These are phyloP conservation scores for Sambucus nigra DNA, from an alignment of 129 eudicot species.

Conservation along the genomic window DNA sequence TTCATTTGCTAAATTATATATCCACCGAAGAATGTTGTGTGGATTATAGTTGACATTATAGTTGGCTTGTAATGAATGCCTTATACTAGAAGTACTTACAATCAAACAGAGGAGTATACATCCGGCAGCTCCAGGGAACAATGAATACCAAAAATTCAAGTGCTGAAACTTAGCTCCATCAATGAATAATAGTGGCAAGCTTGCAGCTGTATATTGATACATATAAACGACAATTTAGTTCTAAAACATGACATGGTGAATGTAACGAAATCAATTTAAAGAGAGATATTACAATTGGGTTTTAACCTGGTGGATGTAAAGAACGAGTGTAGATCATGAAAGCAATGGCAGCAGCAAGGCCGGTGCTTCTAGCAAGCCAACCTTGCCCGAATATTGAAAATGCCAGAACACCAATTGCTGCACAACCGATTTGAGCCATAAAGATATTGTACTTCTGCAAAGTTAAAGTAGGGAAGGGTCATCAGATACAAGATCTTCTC, in stretches of 20 bases:
- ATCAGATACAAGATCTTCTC: too few relatives aligned
- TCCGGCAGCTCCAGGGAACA: constrained; percentile 88
- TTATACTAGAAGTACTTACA: constrained; percentile 65
- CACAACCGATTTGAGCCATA: constrained; percentile 95
- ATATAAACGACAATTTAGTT: neutral
- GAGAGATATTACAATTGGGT: neutral
- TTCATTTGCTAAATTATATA: neutral
- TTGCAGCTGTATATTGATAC: constrained; percentile 50
- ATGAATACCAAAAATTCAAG: constrained; percentile 70
- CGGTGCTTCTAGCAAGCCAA: constrained; percentile 85
- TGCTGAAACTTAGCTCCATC: constrained; percentile 80
- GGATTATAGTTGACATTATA: too few relatives aligned
- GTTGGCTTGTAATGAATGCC: too few relatives aligned
- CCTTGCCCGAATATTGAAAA: constrained; percentile 71
- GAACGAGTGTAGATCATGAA: constrained; percentile 73
- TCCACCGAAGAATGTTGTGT: neutral
- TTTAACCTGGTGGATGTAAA: constrained; percentile 74
- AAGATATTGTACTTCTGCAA: constrained; percentile 98
- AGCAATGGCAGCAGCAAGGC: constrained; percentile 79
- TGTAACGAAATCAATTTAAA: neutral
- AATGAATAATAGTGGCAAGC: constrained; percentile 80
- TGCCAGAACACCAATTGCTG: constrained; percentile 90
- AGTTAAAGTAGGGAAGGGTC: constrained; percentile 9
- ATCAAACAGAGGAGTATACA: constrained; percentile 72
- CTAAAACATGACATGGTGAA: neutral